A percentile compares a stretch with the other conserved stretches of the same genome.
phyloP scores from a whole-genome alignment of 768 basidiomycete species.

The Rhizopogon rudus region DNA sequence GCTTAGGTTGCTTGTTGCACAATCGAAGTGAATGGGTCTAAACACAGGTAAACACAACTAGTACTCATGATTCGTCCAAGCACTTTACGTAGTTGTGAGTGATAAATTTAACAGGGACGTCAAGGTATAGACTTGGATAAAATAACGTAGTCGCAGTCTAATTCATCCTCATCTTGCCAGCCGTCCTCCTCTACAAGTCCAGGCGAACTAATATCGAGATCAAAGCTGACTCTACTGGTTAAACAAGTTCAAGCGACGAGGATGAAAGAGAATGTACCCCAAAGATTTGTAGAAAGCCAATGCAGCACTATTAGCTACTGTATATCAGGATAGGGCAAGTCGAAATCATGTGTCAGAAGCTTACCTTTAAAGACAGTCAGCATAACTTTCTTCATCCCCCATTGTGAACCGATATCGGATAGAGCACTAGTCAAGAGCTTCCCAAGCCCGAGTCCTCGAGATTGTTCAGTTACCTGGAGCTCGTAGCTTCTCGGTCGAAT shows the following conservation, averaged over 20 bases:
- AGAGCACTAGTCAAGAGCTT: slow-evolving; percentile 46
- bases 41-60: slow-evolving; percentile 26
- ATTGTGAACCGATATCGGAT: slow-evolving; percentile 42
- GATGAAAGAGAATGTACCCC: slow-evolving; percentile 38
- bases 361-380: slow-evolving; percentile 76
- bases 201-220: slow-evolving; percentile 49
- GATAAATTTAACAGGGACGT: slow-evolving; percentile 18
- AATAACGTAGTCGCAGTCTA: slow-evolving; percentile 32
- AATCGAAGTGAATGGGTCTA: slow-evolving; percentile 8
- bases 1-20: neutral
- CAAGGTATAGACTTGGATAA: slow-evolving; percentile 24
- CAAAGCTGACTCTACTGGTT: slow-evolving; percentile 37
- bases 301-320: slow-evolving; percentile 41
- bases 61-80: no score
- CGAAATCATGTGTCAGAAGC: slow-evolving; percentile 2
- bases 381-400: slow-evolving; percentile 64
- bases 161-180: slow-evolving; percentile 25
- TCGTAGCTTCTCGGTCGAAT: slow-evolving; percentile 55
- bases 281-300: slow-evolving; percentile 46
- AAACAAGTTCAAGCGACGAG: neutral
- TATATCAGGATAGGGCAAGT: neutral
- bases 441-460: slow-evolving; percentile 55
- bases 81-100: no score
- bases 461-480: slow-evolving; percentile 49
- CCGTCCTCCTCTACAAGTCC: slow-evolving; percentile 26